Percentiles rank a stretch among this genome's conserved stretches.
Conservation (phyloP, 208 protist species). For the Phytomonas sp. region DNA sequence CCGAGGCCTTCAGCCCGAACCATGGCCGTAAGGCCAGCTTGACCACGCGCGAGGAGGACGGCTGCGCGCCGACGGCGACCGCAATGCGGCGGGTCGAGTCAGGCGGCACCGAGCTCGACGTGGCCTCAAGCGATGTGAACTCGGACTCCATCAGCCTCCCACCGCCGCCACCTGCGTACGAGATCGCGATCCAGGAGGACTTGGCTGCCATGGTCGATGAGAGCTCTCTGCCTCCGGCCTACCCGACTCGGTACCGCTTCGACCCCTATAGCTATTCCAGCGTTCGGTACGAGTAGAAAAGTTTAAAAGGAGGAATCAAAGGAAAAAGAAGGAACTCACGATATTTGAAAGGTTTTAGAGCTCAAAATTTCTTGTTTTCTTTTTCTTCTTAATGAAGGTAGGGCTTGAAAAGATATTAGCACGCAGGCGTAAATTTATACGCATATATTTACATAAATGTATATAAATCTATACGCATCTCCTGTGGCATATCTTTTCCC, state of each 20-base stretch:
- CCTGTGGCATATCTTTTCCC: constrained; percentile 5
- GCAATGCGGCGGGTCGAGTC: constrained; percentile 13
- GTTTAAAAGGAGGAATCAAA: background rate
- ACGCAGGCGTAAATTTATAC: constrained; percentile 12
- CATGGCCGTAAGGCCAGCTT: constrained; percentile 1
- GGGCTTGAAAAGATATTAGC: constrained; percentile 6
- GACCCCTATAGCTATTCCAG: constrained; percentile 81
- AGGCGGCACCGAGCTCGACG: constrained; percentile 4
- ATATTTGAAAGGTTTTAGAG: background rate
- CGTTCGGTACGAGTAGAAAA: constrained; percentile 39
- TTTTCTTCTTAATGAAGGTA: constrained; percentile 7
- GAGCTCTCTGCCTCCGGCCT: constrained; percentile 40
- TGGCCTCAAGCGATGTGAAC: background rate
- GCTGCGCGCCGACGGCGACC: constrained; percentile 5
- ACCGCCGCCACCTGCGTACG: constrained; percentile 65
- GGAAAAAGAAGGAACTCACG: background rate
- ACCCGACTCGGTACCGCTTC: constrained; percentile 78
- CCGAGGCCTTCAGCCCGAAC: background rate
- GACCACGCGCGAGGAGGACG: background rate
- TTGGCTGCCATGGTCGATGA: background rate
- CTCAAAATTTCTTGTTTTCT: constrained; percentile 8
- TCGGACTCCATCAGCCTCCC: constrained; percentile 7
- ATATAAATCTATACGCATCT: constrained; percentile 15
- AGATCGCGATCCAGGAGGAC: constrained; percentile 43
- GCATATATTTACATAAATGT: constrained; percentile 6